Conservation (phyloP, 495 filamentous ascomycete genomes). For the Aspergillus hancockii region DNA sequence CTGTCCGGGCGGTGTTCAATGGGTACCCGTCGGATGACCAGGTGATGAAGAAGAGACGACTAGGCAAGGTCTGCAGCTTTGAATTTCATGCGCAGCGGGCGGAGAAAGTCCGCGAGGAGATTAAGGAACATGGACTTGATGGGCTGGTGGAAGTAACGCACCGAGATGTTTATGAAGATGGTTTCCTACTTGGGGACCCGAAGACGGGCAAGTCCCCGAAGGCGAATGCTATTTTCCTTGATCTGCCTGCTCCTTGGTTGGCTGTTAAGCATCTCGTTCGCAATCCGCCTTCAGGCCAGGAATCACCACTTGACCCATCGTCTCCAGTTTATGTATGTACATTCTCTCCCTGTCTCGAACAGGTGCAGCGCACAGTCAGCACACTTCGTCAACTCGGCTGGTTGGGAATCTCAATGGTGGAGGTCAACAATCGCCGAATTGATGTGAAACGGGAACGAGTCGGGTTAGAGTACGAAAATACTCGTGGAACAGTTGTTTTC, state of each 20-base stretch:
- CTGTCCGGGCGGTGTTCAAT: conserved; percentile 83
- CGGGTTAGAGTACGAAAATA: conserved; percentile 60
- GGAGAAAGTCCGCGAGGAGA: conserved; percentile 69
- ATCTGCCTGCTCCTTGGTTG: conserved; percentile 90
- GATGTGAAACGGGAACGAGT: conserved; percentile 82
- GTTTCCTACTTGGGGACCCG: conserved; percentile 64
- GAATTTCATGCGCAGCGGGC: conserved; percentile 86
- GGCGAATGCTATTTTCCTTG: conserved; percentile 84
- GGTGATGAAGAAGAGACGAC: conserved; percentile 27
- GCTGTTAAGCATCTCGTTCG: conserved; percentile 84
- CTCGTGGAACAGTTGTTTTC: conserved; percentile 59
- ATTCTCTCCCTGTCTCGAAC: conserved; percentile 95
- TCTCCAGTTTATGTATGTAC: conserved; percentile 77
- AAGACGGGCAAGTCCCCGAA: conserved; percentile 55
- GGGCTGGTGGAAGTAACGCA: conserved; percentile 78
- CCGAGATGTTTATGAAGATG: conserved; percentile 86
- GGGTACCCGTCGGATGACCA: conserved; percentile 58
- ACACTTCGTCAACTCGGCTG: conserved; percentile 76
- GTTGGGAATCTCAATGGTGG: conserved; percentile 91
- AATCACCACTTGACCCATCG: conserved; percentile 69
- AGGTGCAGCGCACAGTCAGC: conserved; percentile 81
- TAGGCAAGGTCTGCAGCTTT: conserved; percentile 86
- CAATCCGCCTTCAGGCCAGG: conserved; percentile 36
- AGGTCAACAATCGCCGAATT: conserved; percentile 72
- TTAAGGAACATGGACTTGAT: conserved; percentile 71